Evolutionary conservation across 2,329 filamentous ascomycete species (phyloP).

Genomic region (Emydomyces testavorans): DNA sequence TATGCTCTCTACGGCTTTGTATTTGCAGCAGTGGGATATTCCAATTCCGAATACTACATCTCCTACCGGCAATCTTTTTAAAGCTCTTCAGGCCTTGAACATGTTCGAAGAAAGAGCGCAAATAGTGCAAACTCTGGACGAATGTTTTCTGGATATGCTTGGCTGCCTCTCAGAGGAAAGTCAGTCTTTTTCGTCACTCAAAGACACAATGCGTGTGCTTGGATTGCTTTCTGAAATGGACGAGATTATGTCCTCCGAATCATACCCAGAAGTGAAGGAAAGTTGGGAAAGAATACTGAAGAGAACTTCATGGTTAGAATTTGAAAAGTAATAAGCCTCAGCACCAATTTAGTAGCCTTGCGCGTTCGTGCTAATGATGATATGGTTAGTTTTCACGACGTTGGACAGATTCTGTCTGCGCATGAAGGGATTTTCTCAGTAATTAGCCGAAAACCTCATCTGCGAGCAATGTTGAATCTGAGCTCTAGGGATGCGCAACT

Average conservation of each 20-base stretch:
- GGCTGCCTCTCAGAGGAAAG: conserved; percentile 27
- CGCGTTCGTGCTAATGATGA: not conserved
- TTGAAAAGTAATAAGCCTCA: conserved; percentile 64
- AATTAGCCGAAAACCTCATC: conserved; percentile 55
- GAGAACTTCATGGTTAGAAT: conserved; percentile 68
- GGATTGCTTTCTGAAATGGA: conserved; percentile 72
- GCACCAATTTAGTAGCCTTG: not conserved
- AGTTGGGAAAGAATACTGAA: conserved; percentile 52
- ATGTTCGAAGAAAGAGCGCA: conserved; percentile 47
- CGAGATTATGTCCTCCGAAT: conserved; percentile 55
- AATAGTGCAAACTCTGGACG: conserved; percentile 49
- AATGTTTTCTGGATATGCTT: conserved; percentile 44
- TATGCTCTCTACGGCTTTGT: conserved; percentile 67
- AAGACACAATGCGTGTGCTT: conserved; percentile 49
- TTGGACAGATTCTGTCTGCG: conserved; percentile 69
- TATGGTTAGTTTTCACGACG: conserved; percentile 42
- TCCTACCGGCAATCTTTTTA: conserved; percentile 61
- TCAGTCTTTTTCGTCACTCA: conserved; percentile 37
- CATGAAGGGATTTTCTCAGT: conserved; percentile 73
- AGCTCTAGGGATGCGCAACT: conserved; percentile 53
- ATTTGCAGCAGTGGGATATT: conserved; percentile 84
- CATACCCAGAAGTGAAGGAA: conserved; percentile 49
- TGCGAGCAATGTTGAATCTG: conserved; percentile 52
- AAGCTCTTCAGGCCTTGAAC: conserved; percentile 66
- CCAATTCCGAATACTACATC: conserved; percentile 54